A percentile compares a stretch with the other conserved stretches of the same genome.
Evolutionary conservation across 352 stramenopile species (phyloP).

Genomic region (Phytophthora pluvialis): DNA sequence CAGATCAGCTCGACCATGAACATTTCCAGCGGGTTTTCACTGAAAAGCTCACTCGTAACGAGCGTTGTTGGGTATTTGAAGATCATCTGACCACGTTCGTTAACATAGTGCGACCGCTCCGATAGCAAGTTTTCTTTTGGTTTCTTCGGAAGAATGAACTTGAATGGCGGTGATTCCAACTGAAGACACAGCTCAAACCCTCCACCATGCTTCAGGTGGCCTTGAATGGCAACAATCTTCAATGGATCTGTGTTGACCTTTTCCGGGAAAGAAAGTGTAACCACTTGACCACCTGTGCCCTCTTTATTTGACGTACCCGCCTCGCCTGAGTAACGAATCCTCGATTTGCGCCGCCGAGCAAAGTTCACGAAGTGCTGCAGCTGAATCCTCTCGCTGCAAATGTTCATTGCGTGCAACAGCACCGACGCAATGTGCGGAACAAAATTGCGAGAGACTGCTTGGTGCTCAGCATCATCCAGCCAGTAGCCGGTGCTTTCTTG

Average conservation of each 20-base stretch:
- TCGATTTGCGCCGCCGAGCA: conserved; percentile 78
- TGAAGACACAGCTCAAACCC: conserved; percentile 85
- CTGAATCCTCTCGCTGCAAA: conserved; percentile 87
- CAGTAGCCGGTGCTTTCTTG: conserved; percentile 40
- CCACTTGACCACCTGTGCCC: conserved; percentile 82
- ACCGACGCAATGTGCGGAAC: conserved; percentile 79
- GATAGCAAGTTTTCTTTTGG: conserved; percentile 64
- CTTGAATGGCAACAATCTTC: conserved; percentile 80
- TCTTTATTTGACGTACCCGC: conserved; percentile 54
- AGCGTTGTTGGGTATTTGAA: conserved; percentile 82
- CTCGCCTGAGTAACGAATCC: conserved; percentile 86
- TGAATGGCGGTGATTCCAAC: conserved; percentile 65
- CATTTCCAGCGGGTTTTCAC: conserved; percentile 84
- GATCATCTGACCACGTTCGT: conserved; percentile 73
- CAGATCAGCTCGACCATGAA: conserved; percentile 91
- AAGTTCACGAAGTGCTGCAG: conserved; percentile 90
- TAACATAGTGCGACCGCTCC: conserved; percentile 78
- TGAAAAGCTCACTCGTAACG: conserved; percentile 71
- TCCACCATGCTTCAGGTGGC: conserved; percentile 76
- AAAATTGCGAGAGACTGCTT: conserved; percentile 34
- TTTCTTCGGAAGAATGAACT: conserved; percentile 69
- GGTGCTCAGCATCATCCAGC: conserved; percentile 35
- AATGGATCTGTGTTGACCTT: conserved; percentile 86
- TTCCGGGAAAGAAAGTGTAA: conserved; percentile 87
- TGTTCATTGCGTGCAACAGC: conserved; percentile 83